phyloP scores from a whole-genome alignment of 2,329 filamentous ascomycete species.

The Aspergillus ruber region DNA sequence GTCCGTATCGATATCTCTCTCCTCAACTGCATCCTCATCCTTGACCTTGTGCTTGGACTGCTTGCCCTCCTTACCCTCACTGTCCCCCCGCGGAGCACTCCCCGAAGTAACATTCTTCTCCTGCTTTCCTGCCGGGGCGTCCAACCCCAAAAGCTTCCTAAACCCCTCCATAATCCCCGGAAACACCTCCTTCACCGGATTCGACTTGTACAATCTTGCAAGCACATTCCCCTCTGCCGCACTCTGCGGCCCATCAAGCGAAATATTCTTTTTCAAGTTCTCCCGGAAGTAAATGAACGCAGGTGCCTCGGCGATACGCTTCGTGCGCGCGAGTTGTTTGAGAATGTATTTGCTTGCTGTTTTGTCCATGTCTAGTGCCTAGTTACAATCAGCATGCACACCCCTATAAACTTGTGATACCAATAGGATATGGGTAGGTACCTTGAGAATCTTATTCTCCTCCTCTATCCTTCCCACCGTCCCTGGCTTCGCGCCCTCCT shows the following conservation, averaged over 20 bases:
- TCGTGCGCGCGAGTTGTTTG: conserved; percentile 52
- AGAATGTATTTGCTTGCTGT: conserved; percentile 50
- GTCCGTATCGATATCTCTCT: conserved; percentile 8
- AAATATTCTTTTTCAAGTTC: conserved; percentile 26
- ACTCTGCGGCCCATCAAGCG: conserved; percentile 34
- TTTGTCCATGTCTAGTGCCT: conserved; percentile 46
- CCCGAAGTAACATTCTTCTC: conserved; percentile 7
- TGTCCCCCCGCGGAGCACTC: conserved; percentile 1
- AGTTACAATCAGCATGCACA: conserved; percentile 6
- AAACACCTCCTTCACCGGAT: conserved; percentile 51
- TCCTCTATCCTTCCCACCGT: conserved; percentile 42
- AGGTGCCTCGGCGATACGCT: conserved; percentile 48
- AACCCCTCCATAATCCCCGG: conserved; percentile 41
- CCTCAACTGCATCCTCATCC: conserved; percentile 2
- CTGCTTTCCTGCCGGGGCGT: conserved; percentile 16
- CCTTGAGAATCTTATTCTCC: conserved; percentile 54
- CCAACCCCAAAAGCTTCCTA: conserved; percentile 31
- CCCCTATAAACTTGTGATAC: background rate
- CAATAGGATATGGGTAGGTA: conserved; percentile 13
- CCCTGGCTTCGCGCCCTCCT: conserved; percentile 36
- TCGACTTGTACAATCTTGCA: conserved; percentile 55
- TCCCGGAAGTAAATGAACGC: conserved; percentile 39
- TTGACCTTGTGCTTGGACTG: background rate
- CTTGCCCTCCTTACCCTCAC: conserved; percentile 3
- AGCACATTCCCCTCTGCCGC: conserved; percentile 51